phyloP scores from a whole-genome alignment of 2,329 filamentous ascomycete species.

The Bipolaris cookei region DNA sequence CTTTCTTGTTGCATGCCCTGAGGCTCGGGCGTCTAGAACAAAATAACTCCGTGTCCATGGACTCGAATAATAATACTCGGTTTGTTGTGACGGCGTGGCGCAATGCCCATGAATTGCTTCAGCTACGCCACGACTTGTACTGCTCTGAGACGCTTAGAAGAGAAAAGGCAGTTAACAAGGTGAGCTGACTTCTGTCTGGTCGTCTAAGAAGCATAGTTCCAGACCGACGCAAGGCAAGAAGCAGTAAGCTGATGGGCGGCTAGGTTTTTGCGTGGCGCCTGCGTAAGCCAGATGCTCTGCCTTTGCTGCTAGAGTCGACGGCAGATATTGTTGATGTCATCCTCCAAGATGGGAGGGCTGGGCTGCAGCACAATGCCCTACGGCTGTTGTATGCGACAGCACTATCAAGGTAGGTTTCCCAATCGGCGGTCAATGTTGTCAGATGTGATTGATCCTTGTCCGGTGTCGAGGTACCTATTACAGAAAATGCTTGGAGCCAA shows the following conservation, averaged over 20 bases:
- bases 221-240: background rate
- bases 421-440: too few species aligned
- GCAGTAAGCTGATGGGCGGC: slow-evolving; percentile 25
- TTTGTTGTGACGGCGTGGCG: slow-evolving; percentile 60
- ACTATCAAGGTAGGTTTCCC: slow-evolving; percentile 66
- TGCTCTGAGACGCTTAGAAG: slow-evolving; percentile 42
- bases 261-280: slow-evolving; percentile 45
- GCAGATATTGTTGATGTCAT: slow-evolving; percentile 73
- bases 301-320: slow-evolving; percentile 80
- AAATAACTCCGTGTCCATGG: slow-evolving; percentile 3
- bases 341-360: slow-evolving; percentile 63
- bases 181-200: slow-evolving; percentile 28
- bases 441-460: background rate
- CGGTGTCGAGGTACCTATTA: background rate
- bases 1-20: background rate
- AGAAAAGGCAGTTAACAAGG: slow-evolving; percentile 49
- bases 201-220: slow-evolving; percentile 1
- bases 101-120: slow-evolving; percentile 67
- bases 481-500: too few species aligned
- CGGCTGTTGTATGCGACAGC: slow-evolving; percentile 75
- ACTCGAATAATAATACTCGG: slow-evolving; percentile 16
- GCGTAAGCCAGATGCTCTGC: slow-evolving; percentile 54
- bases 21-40: background rate
- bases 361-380: slow-evolving; percentile 64
- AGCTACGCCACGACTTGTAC: slow-evolving; percentile 71